Conservation (phyloP, 352 stramenopile species). For the Pilasporangium apinafurcum region DNA sequence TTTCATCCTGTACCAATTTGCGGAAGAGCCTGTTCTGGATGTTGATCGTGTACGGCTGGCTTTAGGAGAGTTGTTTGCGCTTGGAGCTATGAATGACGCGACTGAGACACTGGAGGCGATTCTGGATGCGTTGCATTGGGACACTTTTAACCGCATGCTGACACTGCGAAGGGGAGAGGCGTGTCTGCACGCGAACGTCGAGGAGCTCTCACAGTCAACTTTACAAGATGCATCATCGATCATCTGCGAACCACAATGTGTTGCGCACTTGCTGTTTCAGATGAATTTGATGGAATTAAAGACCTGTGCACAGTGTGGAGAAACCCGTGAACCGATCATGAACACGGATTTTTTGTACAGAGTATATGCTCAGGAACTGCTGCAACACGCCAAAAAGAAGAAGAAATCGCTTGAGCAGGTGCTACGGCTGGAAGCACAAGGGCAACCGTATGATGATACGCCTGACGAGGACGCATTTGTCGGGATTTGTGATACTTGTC, state of each 20-base stretch:
- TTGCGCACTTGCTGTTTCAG: conserved; percentile 79
- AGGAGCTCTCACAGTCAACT: conserved; percentile 45
- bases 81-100: conserved; percentile 84
- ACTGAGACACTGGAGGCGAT: conserved; percentile 82
- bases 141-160: conserved; percentile 76
- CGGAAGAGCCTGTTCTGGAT: conserved; percentile 64
- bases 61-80: conserved; percentile 49
- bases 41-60: conserved; percentile 68
- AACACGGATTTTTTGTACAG: conserved; percentile 83
- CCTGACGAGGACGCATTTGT: conserved; percentile 22
- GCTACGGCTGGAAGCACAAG: conserved; percentile 3
- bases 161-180: conserved; percentile 22
- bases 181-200: conserved; percentile 8
- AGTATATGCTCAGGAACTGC: conserved; percentile 71
- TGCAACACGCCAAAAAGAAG: conserved; percentile 15
- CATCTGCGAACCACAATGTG: conserved; percentile 73
- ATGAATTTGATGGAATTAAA: conserved; percentile 85
- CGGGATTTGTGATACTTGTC: conserved; percentile 40
- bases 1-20: conserved; percentile 83
- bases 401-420: no score
- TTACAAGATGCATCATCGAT: conserved; percentile 54
- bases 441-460: background rate
- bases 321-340: conserved; percentile 71
- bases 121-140: conserved; percentile 66
- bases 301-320: conserved; percentile 45